Evolutionary conservation across 2,329 filamentous ascomycete genomes (phyloP).

Genomic region (Rhinocladiella similis): DNA sequence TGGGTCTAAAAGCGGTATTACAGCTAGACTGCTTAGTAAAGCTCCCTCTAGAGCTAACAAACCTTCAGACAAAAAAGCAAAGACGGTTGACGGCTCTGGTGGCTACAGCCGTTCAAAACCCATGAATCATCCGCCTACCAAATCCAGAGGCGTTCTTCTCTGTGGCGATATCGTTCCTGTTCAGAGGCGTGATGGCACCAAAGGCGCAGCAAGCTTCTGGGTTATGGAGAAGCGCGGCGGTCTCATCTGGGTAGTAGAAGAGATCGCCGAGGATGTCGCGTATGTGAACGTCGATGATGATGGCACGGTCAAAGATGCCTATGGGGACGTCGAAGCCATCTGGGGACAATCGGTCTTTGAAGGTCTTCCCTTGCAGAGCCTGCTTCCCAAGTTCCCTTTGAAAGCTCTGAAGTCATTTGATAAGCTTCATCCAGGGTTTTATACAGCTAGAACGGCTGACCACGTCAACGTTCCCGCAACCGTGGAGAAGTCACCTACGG

Average conservation of each 20-base stretch:
- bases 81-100: constrained; percentile 59
- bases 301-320: constrained; percentile 67
- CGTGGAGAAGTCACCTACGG: constrained; percentile 69
- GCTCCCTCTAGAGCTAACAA: constrained; percentile 60
- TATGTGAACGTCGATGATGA: constrained; percentile 74
- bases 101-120: constrained; percentile 42
- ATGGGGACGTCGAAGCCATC: constrained; percentile 78
- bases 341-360: constrained; percentile 70
- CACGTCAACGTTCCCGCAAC: constrained; percentile 81
- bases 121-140: constrained; percentile 68
- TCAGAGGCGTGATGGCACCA: constrained; percentile 88
- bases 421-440: constrained; percentile 64
- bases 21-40: constrained; percentile 83
- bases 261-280: constrained; percentile 93
- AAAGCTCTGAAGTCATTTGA: constrained; percentile 45
- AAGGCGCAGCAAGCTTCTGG: constrained; percentile 92
- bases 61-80: constrained; percentile 46
- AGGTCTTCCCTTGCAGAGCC: constrained; percentile 72
- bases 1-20: constrained; percentile 79
- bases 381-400: constrained; percentile 80
- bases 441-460: constrained; percentile 77
- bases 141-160: constrained; percentile 83
- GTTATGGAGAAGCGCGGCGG: constrained; percentile 96
- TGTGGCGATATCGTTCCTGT: constrained; percentile 99
- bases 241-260: constrained; percentile 95